These are phyloP conservation scores for Neurospora cerealis DNA, from an alignment of 495 filamentous ascomycete species.

Conservation along the genomic window DNA sequence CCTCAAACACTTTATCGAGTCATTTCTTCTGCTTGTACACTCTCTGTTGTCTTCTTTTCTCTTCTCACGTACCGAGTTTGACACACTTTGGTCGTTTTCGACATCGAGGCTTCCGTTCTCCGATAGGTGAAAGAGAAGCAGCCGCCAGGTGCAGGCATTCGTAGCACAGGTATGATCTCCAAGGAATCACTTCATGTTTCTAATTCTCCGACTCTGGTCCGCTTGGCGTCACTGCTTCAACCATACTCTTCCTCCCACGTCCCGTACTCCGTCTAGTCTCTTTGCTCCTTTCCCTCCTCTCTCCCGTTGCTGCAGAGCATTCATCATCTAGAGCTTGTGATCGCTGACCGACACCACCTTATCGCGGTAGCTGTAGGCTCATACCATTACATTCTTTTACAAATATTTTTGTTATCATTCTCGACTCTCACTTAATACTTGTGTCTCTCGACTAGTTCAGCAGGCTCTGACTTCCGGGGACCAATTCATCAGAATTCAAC, in stretches of 20 bases:
- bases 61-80: neutral
- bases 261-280: constrained; percentile 18
- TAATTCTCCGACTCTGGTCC: constrained; percentile 17
- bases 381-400: constrained; percentile 23
- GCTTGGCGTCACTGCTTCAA: constrained; percentile 30
- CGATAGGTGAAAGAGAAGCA: constrained; percentile 6
- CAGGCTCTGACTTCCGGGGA: constrained; percentile 44
- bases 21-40: constrained; percentile 10
- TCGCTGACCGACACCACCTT: constrained; percentile 33
- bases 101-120: neutral
- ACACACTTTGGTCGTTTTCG: neutral
- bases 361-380: constrained; percentile 34
- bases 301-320: constrained; percentile 25
- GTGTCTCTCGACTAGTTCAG: constrained; percentile 36
- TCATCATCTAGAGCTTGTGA: constrained; percentile 20
- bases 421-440: constrained; percentile 13
- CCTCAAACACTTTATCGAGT: constrained; percentile 6
- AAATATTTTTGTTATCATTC: constrained; percentile 20
- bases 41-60: constrained; percentile 1
- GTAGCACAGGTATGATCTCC: constrained; percentile 43
- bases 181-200: constrained; percentile 34
- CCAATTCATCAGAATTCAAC: neutral
- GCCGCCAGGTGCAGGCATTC: constrained; percentile 36
- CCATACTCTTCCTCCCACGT: constrained; percentile 35
- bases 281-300: constrained; percentile 18